phyloP scores from a whole-genome alignment of 208 protist genomes.

The Balamuthia mandrillaris region DNA sequence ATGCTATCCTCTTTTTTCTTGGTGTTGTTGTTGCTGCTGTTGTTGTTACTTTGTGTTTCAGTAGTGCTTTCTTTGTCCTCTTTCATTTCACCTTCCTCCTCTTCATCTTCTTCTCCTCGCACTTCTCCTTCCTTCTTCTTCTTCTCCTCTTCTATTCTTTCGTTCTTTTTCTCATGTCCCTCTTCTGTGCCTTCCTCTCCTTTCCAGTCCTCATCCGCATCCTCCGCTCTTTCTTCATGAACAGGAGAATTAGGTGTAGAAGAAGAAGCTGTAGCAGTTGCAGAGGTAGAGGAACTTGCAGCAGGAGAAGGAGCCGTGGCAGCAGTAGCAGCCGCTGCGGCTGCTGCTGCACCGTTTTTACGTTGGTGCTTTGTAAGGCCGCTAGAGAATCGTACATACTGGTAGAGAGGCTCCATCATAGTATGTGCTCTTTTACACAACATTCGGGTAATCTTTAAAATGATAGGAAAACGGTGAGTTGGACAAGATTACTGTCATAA shows the following conservation, averaged over 20 bases:
- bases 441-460: not conserved
- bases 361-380: not conserved
- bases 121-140: not conserved
- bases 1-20: too few species aligned
- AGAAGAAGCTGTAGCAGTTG: too few species aligned
- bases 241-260: too few species aligned
- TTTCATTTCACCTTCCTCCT: not conserved
- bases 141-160: not conserved
- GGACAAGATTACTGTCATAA: not conserved
- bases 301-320: too few species aligned
- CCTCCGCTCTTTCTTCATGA: too few species aligned
- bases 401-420: slow-evolving; percentile 43
- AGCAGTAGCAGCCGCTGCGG: too few species aligned
- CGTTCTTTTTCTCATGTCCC: not conserved
- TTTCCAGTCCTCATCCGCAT: not conserved
- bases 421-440: not conserved
- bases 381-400: not conserved
- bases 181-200: not conserved
- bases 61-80: too few species aligned
- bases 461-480: not conserved
- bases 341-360: not conserved
- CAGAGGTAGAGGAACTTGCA: too few species aligned
- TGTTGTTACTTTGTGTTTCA: too few species aligned
- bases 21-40: too few species aligned
- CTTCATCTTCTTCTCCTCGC: not conserved